phyloP scores from a whole-genome alignment of 768 basidiomycete species.

The Phaffia australis region DNA sequence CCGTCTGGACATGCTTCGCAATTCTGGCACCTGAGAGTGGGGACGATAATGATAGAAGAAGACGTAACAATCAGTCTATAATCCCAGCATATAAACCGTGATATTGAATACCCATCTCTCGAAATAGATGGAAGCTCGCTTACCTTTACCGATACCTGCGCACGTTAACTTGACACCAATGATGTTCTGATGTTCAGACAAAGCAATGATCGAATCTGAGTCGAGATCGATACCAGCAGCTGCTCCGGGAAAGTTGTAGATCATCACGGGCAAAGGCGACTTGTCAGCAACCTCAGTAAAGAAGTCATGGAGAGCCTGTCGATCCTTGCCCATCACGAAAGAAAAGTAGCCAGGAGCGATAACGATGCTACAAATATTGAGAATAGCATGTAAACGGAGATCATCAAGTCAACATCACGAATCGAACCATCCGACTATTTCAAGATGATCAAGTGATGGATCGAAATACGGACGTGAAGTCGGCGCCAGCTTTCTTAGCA shows the following conservation, averaged over 20 bases:
- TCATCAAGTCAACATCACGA: too few species aligned
- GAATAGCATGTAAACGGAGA: neutral
- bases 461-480: conserved; percentile 54
- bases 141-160: conserved; percentile 57
- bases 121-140: neutral
- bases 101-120: too few species aligned
- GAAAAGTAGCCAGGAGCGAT: conserved; percentile 37
- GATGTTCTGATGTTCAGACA: conserved; percentile 70
- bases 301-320: conserved; percentile 33
- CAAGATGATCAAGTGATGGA: conserved; percentile 28
- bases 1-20: conserved; percentile 45
- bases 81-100: too few species aligned
- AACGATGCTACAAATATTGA: conserved; percentile 7
- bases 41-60: neutral
- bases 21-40: conserved; percentile 54
- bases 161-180: conserved; percentile 75
- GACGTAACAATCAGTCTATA: too few species aligned
- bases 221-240: conserved; percentile 66
- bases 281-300: conserved; percentile 46
- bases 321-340: conserved; percentile 50
- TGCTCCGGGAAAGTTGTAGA: conserved; percentile 41
- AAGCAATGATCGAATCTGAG: conserved; percentile 58
- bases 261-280: conserved; percentile 51
- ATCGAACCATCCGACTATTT: too few species aligned
- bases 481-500: conserved; percentile 71